These are phyloP conservation scores for Cruciata laevipes DNA, from an alignment of 257 asterid species.

Conservation along the genomic window DNA sequence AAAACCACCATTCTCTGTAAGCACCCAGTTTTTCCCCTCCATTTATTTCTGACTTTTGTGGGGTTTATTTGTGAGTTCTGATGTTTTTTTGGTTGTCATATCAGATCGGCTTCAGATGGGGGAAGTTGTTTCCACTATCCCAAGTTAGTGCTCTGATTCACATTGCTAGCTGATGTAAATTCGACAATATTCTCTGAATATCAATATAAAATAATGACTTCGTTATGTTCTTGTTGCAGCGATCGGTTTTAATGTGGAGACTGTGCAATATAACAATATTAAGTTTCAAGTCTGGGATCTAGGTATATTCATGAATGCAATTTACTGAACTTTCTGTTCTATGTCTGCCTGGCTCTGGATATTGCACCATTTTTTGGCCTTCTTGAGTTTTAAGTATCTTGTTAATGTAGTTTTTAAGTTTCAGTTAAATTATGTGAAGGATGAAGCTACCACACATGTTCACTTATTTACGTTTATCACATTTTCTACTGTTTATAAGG, in stretches of 20 bases:
- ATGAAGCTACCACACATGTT: background rate
- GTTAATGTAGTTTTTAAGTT: background rate
- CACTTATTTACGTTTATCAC: background rate
- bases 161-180: background rate
- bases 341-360: background rate
- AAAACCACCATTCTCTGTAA: constrained; percentile 91
- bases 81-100: constrained; percentile 4
- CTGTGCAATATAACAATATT: constrained; percentile 79
- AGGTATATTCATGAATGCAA: constrained; percentile 32
- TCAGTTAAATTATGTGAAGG: background rate
- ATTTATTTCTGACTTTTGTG: background rate
- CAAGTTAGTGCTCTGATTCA: constrained; percentile 46
- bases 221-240: constrained; percentile 40
- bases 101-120: constrained; percentile 99
- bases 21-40: background rate
- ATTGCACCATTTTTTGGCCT: background rate
- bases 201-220: background rate
- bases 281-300: constrained; percentile 97
- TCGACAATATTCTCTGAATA: background rate
- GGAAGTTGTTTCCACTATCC: constrained; percentile 94
- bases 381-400: background rate
- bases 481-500: background rate
- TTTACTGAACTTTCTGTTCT: background rate
- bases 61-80: background rate
- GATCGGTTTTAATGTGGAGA: constrained; percentile 93